A percentile compares a stretch with the other conserved stretches of the same genome.
Evolutionary conservation across 1,139 yeast genomes (phyloP).

Genomic region (Debaryomyces singareniensis): DNA sequence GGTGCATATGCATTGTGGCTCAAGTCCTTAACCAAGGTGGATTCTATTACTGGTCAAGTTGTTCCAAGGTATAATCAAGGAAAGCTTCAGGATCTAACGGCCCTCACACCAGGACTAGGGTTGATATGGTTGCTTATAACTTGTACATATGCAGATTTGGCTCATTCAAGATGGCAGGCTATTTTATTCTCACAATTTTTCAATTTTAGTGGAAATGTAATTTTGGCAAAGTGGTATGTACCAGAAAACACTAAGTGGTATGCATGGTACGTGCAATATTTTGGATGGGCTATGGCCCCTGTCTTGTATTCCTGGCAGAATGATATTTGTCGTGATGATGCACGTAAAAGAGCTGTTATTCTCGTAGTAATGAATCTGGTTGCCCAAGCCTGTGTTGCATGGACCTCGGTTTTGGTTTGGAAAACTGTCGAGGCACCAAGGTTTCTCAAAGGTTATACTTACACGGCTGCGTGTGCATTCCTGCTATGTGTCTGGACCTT

Average conservation of each 20-base stretch:
- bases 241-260: constrained; percentile 43
- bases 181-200: constrained; percentile 47
- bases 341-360: constrained; percentile 36
- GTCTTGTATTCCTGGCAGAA: constrained; percentile 42
- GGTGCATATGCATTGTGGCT: constrained; percentile 50
- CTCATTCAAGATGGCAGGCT: constrained; percentile 52
- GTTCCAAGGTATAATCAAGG: constrained; percentile 24
- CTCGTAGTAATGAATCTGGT: constrained; percentile 39
- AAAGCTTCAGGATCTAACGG: constrained; percentile 33
- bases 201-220: constrained; percentile 31
- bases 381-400: constrained; percentile 40
- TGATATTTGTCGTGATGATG: constrained; percentile 41
- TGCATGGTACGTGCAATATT: constrained; percentile 40
- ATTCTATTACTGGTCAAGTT: too few relatives aligned
- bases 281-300: constrained; percentile 47
- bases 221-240: constrained; percentile 42
- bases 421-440: constrained; percentile 36
- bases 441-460: constrained; percentile 34
- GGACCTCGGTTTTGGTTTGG: constrained; percentile 45
- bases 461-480: constrained; percentile 47
- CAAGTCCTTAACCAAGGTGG: constrained; percentile 26
- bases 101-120: constrained; percentile 41
- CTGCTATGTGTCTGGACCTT: constrained; percentile 49
- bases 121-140: constrained; percentile 32
- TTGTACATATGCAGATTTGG: constrained; percentile 42